Base-by-base conservation (phyloP, 1,284 basidiomycete genomes). In the Rhodotorula mucilaginosa region DNA sequence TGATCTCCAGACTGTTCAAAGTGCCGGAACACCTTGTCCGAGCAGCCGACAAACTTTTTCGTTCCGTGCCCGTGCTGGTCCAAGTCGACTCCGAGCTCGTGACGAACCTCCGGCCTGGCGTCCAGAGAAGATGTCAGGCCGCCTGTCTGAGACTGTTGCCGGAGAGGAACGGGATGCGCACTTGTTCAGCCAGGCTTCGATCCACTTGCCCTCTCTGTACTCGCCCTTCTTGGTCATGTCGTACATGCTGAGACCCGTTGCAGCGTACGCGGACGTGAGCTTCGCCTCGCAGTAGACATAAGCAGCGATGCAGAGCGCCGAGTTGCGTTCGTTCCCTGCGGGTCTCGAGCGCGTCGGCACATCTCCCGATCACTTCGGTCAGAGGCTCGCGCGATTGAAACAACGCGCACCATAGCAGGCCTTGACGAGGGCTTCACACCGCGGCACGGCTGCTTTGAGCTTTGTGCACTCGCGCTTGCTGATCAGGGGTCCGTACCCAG, bases 201-300 rank as follows among this genome's bases (percentile, higher is more conserved):
- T 73, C 74, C 74, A 72, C 39, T 67, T 57, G 48, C 75, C 72
- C 61, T 79, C 77, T 19, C 46, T 71, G 57, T 76, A 79, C 39
- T 72, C 76, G 39, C 72, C 78, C n/a, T 68, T 74, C 65, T 74
- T 74, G n/a, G 58, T 39, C 69, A 78, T 72, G 62, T 78, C 70
- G 68, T 77, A 79, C 6, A 72, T 65, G 61, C 73, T 78, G 15
- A 74, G 68, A 2, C 74, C 75, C 2, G 71, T 70, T 47, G 52
- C 56, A 61, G 64, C 61, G 65, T 76, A 75, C 47, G 69, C 64
- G 23, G 70, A 75, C 0, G 74, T 74, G 64, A 78, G 72, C 26
- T 71, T 74, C 16, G 63, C 63, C 62, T 79, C 78, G 68, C 78
- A 79, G 64, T 71, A 79, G 2, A 58, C 66, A 52, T 61, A 71